A percentile compares a stretch with the other conserved stretches of the same genome.
phyloP scores from a whole-genome alignment of 2,329 filamentous ascomycete species.

The Fusarium sp. region DNA sequence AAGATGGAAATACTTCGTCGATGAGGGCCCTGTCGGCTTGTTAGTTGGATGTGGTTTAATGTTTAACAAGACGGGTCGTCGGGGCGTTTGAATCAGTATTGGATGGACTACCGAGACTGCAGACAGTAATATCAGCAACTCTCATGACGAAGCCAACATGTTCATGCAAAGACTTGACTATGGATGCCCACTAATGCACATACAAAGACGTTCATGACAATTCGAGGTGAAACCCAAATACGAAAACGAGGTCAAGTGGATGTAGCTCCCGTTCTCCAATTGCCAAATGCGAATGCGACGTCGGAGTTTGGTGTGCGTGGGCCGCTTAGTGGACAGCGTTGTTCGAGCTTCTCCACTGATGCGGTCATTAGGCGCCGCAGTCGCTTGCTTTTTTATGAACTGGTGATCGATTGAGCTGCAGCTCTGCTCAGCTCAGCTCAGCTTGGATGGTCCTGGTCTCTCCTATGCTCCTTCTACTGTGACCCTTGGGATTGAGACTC shows the following conservation, averaged over 20 bases:
- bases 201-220: neutral
- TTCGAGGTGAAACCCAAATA: conserved; percentile 7
- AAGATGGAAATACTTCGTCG: conserved; percentile 29
- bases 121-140: conserved; percentile 41
- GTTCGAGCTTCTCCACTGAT: conserved; percentile 41
- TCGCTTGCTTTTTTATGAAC: conserved; percentile 32
- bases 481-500: neutral
- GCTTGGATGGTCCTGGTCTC: neutral
- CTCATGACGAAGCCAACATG: conserved; percentile 18
- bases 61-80: conserved; percentile 18
- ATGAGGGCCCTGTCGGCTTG: conserved; percentile 5
- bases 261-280: conserved; percentile 8
- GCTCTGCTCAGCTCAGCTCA: conserved; percentile 5
- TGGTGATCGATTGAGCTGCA: conserved; percentile 21
- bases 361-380: conserved; percentile 39
- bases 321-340: conserved; percentile 11
- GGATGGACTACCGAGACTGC: conserved; percentile 21
- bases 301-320: conserved; percentile 30
- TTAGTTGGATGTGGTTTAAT: conserved; percentile 22
- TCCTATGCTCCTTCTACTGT: neutral
- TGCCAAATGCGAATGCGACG: conserved; percentile 37
- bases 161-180: neutral
- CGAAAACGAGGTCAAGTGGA: conserved; percentile 38
- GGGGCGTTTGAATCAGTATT: conserved; percentile 33
- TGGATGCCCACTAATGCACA: neutral